Conservation (phyloP, 2,329 filamentous ascomycete genomes). For the Fusarium circinatum region DNA sequence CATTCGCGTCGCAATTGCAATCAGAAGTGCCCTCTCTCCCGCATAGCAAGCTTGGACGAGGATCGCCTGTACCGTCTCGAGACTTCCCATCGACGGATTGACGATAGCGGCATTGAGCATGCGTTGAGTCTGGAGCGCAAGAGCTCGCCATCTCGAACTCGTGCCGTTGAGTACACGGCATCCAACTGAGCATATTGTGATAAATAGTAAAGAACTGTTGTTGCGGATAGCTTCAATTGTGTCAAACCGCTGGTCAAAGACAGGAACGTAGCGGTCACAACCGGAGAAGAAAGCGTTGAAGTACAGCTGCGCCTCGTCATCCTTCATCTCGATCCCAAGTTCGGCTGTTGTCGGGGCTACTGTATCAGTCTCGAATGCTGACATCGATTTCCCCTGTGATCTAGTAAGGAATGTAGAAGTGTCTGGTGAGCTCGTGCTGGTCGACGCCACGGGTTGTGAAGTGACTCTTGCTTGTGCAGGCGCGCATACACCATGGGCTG, state of each 20-base stretch:
- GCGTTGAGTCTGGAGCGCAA: constrained; percentile 1
- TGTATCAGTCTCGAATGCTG: not conserved
- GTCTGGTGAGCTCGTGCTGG: not conserved
- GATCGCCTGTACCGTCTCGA: constrained; percentile 10
- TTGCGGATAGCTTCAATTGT: not conserved
- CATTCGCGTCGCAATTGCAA: constrained; percentile 12
- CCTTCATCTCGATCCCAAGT: not conserved
- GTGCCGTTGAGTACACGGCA: constrained; percentile 17
- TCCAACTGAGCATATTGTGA: constrained; percentile 17
- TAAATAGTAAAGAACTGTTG: not conserved
- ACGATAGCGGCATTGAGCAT: constrained; percentile 18
- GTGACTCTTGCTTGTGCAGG: not conserved
- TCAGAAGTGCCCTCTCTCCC: constrained; percentile 2
- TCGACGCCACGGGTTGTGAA: not conserved
- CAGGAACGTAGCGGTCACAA: constrained; percentile 11
- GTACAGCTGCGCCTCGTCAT: not conserved
- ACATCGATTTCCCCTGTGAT: not conserved
- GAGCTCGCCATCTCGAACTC: not conserved
- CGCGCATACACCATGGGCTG: not conserved
- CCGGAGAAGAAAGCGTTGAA: constrained; percentile 19
- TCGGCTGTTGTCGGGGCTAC: not conserved
- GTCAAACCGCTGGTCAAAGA: not conserved
- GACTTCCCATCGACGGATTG: not conserved
- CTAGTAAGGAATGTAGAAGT: not conserved
- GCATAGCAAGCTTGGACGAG: constrained; percentile 19